Conservation (phyloP, 1,284 basidiomycete genomes). For the Termitomyces sp. region DNA sequence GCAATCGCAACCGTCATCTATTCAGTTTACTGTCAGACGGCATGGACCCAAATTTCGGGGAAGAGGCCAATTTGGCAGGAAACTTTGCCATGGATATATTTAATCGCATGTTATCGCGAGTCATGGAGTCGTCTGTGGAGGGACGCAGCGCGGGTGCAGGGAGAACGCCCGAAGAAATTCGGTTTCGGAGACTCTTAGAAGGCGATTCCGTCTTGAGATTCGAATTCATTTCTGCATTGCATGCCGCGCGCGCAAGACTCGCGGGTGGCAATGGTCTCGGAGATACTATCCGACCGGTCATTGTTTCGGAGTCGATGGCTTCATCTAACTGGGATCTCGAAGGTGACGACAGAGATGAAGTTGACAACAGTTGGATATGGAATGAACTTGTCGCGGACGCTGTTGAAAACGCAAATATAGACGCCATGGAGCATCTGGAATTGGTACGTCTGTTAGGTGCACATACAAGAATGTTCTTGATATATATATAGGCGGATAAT, state of each 20-base stretch:
- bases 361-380: slow-evolving; percentile 14
- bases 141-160: not conserved
- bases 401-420: slow-evolving; percentile 15
- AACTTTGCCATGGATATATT: slow-evolving; percentile 16
- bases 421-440: slow-evolving; percentile 24
- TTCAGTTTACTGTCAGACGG: slow-evolving; percentile 2
- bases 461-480: not conserved
- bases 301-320: slow-evolving; percentile 8
- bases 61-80: slow-evolving; percentile 8
- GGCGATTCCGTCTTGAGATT: slow-evolving; percentile 1
- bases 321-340: slow-evolving; percentile 13
- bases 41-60: not conserved
- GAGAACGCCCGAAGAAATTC: not conserved
- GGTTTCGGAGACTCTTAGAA: not conserved
- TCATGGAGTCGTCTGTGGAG: slow-evolving; percentile 5
- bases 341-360: slow-evolving; percentile 6
- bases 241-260: slow-evolving; percentile 1
- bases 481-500: slow-evolving; percentile 13
- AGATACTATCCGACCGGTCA: not conserved
- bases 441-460: slow-evolving; percentile 18
- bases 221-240: slow-evolving; percentile 5
- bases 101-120: slow-evolving; percentile 13
- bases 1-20: not conserved
- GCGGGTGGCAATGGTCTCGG: not conserved
- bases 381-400: slow-evolving; percentile 13